Evolutionary conservation across 345 rosid genomes (phyloP).

Genomic region (Salix dunnii): DNA sequence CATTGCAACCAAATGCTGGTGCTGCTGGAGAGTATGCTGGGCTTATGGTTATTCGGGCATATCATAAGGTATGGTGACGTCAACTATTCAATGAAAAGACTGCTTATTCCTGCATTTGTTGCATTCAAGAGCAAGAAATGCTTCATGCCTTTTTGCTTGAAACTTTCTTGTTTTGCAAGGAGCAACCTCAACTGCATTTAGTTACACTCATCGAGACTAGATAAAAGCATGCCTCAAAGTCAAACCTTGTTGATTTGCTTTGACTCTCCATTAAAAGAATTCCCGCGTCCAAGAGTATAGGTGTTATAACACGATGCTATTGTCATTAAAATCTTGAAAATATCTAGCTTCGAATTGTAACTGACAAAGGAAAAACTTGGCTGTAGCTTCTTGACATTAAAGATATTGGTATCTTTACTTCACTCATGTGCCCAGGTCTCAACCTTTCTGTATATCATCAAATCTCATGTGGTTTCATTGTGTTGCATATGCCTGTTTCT

Average conservation of each 20-base stretch:
- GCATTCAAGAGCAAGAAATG: no score
- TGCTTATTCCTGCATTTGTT: not conserved
- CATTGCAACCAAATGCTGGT: constrained; percentile 99
- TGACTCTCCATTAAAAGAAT: not conserved
- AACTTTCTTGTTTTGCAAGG: not conserved
- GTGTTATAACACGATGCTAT: not conserved
- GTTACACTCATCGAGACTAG: not conserved
- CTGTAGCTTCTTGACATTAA: not conserved
- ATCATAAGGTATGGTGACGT: constrained; percentile 62
- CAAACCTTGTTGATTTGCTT: not conserved
- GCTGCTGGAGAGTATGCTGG: constrained; percentile 99
- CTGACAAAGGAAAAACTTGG: not conserved
- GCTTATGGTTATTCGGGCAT: constrained; percentile 98
- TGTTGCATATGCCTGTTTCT: not conserved
- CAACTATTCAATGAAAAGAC: not conserved
- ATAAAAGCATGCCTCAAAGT: not conserved
- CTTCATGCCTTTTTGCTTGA: not conserved
- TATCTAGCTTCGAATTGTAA: not conserved
- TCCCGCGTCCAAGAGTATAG: not conserved
- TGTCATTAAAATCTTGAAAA: not conserved
- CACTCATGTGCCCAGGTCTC: not conserved
- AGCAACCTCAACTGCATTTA: not conserved
- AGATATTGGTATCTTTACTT: not conserved
- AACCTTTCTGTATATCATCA: not conserved
- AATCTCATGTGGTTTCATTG: not conserved